phyloP scores from a whole-genome alignment of 2,329 filamentous ascomycete species.

The Bipolaris bicolor region DNA sequence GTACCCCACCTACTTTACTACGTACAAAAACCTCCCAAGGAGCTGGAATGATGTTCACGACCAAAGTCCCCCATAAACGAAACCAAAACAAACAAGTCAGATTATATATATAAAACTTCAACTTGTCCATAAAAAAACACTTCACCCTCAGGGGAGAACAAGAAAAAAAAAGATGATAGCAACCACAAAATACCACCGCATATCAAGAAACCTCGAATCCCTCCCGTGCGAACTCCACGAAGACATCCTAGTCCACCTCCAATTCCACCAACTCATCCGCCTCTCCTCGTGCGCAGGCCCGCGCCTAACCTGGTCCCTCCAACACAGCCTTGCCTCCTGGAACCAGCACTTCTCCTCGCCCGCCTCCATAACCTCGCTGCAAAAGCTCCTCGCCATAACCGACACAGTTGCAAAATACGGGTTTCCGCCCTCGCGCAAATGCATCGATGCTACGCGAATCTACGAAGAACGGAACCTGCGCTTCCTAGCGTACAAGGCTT shows the following conservation, averaged over 20 bases:
- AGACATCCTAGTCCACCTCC: conserved; percentile 5
- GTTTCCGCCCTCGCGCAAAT: too few relatives aligned
- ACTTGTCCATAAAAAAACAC: too few relatives aligned
- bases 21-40: too few relatives aligned
- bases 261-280: conserved; percentile 16
- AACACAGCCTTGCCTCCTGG: conserved; percentile 14
- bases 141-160: too few relatives aligned
- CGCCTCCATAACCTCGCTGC: background rate
- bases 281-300: conserved; percentile 11
- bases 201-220: conserved; percentile 15
- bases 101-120: background rate
- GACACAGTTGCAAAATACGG: background rate
- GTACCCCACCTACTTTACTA: too few relatives aligned
- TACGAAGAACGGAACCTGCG: background rate
- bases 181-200: conserved; percentile 4
- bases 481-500: background rate
- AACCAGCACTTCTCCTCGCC: background rate
- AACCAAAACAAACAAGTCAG: background rate
- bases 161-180: background rate
- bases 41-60: background rate
- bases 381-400: conserved; percentile 4
- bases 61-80: background rate
- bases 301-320: conserved; percentile 13
- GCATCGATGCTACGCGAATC: background rate
- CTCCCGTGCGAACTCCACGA: conserved; percentile 16